A percentile compares a stretch with the other conserved stretches of the same genome.
Conservation (phyloP, 1,284 basidiomycete species). For the Rugiboletus extremiorientalis region DNA sequence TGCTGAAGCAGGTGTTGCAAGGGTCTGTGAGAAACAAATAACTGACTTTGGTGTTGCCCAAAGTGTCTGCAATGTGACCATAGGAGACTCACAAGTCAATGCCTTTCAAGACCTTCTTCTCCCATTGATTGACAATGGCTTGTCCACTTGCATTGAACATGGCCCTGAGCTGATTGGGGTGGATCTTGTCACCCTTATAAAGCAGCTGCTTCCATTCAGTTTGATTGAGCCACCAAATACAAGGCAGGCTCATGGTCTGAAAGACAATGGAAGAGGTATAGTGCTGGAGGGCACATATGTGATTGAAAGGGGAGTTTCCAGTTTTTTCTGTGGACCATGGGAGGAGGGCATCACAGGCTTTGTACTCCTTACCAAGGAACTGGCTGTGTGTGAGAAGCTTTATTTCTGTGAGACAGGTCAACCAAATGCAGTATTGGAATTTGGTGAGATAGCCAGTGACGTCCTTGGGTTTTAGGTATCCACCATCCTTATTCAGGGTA, state of each 20-base stretch:
- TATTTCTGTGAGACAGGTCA: neutral
- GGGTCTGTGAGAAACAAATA: neutral
- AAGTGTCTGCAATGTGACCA: neutral
- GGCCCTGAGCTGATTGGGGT: neutral
- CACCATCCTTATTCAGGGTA: neutral
- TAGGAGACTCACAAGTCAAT: neutral
- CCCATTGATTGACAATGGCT: neutral
- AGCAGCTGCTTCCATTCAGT: neutral
- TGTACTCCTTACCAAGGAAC: neutral
- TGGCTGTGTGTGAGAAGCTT: fast-evolving
- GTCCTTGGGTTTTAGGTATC: neutral
- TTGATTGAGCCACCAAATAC: neutral
- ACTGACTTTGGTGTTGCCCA: neutral
- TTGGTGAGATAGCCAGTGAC: neutral
- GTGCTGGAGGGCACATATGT: neutral
- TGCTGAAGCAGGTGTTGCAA: neutral
- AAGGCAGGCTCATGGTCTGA: neutral
- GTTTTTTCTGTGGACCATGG: slow-evolving; percentile 3
- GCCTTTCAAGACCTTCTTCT: neutral
- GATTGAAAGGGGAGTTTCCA: neutral
- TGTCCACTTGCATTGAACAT: neutral
- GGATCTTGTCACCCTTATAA: neutral
- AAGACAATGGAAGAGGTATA: neutral
- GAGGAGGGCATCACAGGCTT: neutral
- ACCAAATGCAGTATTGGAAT: neutral